Percentiles rank a stretch among this genome's conserved stretches.
phyloP scores from a whole-genome alignment of 177 flowering plant species.

The Vitis hybrid region DNA sequence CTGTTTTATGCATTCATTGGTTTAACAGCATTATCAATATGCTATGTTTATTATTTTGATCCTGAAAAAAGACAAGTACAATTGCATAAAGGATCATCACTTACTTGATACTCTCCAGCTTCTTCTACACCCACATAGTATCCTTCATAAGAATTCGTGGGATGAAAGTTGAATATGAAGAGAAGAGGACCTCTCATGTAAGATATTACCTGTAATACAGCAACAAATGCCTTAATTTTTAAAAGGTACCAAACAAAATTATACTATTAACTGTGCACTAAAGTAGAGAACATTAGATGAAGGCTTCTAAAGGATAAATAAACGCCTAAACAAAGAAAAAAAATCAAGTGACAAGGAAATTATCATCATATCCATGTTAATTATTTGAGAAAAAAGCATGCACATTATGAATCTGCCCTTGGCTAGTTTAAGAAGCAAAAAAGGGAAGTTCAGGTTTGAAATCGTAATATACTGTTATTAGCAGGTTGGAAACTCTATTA shows the following conservation, averaged over 20 bases:
- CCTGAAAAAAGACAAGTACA: not conserved
- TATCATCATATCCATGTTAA: no score
- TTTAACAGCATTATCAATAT: no score
- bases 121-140: slow-evolving; percentile 84
- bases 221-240: not conserved
- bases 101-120: slow-evolving; percentile 96
- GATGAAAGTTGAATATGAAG: slow-evolving; percentile 89
- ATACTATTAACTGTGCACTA: not conserved
- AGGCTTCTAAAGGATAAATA: not conserved
- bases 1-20: no score
- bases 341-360: no score
- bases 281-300: not conserved
- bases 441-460: no score
- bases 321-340: no score
- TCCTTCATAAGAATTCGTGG: slow-evolving; percentile 61
- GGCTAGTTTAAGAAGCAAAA: no score
- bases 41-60: no score
- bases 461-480: no score
- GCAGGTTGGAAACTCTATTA: no score
- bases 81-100: slow-evolving; percentile 4
- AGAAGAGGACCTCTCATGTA: slow-evolving; percentile 77
- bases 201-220: slow-evolving; percentile 64
- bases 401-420: no score
- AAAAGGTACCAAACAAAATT: not conserved
- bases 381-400: no score